Evolutionary conservation across 257 asterid genomes (phyloP).

Genomic region (Coffea eugenioides): DNA sequence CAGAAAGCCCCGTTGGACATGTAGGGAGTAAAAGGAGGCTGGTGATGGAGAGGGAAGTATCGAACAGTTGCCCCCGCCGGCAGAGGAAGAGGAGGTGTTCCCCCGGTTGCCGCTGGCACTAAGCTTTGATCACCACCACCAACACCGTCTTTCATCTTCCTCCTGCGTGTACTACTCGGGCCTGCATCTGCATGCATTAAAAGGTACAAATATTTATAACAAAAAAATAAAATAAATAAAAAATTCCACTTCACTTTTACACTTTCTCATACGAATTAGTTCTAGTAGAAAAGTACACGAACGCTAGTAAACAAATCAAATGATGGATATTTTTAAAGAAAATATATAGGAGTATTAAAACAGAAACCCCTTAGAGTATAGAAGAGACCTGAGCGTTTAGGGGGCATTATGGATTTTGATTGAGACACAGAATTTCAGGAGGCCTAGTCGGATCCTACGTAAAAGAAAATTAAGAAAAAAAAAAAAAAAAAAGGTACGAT

Average conservation of each 20-base stretch:
- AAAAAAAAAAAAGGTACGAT: background rate
- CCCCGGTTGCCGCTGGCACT: background rate
- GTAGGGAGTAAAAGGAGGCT: background rate
- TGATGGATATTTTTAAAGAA: background rate
- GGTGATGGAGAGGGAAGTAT: background rate
- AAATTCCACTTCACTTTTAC: background rate
- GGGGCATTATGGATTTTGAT: background rate
- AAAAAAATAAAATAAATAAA: too few species aligned
- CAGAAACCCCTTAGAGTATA: too few species aligned
- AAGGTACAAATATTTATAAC: too few species aligned
- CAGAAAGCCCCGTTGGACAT: background rate
- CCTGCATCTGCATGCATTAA: slow-evolving; percentile 2
- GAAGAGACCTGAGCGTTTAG: background rate
- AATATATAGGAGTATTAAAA: too few species aligned
- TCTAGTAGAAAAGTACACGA: background rate
- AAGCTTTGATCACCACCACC: background rate
- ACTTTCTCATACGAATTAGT: background rate
- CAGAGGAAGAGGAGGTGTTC: background rate
- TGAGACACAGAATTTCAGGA: background rate
- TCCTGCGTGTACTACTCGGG: slow-evolving; percentile 23
- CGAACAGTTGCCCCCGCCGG: background rate
- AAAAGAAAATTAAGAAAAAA: background rate
- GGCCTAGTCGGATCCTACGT: background rate
- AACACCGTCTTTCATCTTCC: slow-evolving; percentile 37
- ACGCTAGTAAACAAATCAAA: background rate